A percentile compares a stretch with the other conserved stretches of the same genome.
Conservation (phyloP, 2,329 filamentous ascomycete species). For the Colletotrichum tropicale region DNA sequence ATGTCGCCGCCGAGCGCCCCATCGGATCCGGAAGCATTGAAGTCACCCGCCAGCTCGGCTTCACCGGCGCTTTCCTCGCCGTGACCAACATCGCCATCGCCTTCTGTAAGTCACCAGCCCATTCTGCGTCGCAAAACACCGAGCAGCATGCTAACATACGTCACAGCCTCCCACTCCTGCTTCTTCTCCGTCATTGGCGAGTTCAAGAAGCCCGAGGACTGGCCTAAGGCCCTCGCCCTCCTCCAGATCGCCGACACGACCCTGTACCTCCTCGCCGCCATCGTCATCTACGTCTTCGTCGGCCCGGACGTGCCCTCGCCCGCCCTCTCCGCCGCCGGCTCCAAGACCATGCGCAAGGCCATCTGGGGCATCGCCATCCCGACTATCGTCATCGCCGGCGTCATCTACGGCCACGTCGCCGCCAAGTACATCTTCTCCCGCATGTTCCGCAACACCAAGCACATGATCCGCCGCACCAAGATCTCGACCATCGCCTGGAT, state of each 20-base stretch:
- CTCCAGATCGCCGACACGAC: slow-evolving; percentile 63
- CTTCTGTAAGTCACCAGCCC: slow-evolving; percentile 47
- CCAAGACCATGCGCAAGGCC: slow-evolving; percentile 59
- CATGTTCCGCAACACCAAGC: slow-evolving; percentile 63
- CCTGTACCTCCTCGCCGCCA: slow-evolving; percentile 68
- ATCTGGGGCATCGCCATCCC: slow-evolving; percentile 73
- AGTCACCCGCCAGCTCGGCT: slow-evolving; percentile 39
- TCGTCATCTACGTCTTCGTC: slow-evolving; percentile 71
- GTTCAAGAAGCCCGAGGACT: slow-evolving; percentile 64
- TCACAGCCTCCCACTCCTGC: slow-evolving; percentile 60
- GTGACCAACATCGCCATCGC: slow-evolving; percentile 71
- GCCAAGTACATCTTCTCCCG: slow-evolving; percentile 70
- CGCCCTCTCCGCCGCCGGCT: slow-evolving; percentile 66
- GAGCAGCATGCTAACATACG: background rate
- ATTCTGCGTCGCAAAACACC: background rate
- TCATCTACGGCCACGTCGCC: slow-evolving; percentile 72
- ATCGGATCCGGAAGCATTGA: slow-evolving; percentile 38
- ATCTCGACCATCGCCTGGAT: slow-evolving; percentile 63
- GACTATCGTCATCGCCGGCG: slow-evolving; percentile 73
- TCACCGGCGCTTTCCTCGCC: slow-evolving; percentile 59
- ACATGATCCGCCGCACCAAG: slow-evolving; percentile 54
- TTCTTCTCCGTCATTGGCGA: slow-evolving; percentile 73
- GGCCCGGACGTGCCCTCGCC: slow-evolving; percentile 67
- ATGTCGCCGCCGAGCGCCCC: slow-evolving; percentile 54
- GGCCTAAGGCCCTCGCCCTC: slow-evolving; percentile 50